Conservation (phyloP, 192 early-diverging fungal genomes). For the Polychytrium aggregatum region DNA sequence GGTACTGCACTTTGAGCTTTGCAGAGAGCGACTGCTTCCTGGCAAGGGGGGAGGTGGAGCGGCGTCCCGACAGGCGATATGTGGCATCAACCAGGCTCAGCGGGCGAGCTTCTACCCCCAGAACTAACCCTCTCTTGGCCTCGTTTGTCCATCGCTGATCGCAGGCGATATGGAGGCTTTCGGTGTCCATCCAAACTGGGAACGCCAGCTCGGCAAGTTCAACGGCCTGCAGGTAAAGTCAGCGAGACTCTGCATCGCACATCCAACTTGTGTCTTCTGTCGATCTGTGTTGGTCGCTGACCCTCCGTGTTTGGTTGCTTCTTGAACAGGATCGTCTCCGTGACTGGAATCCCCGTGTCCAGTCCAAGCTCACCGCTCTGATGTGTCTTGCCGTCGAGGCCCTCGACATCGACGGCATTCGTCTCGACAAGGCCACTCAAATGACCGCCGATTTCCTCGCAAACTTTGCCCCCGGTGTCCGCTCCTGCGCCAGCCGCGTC, state of each 20-base stretch:
- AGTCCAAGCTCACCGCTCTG: background rate
- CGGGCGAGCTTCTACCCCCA: too few relatives aligned
- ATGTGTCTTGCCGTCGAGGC: constrained; percentile 3
- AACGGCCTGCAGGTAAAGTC: constrained; percentile 3
- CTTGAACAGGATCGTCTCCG: constrained; percentile 5
- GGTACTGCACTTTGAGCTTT: too few relatives aligned
- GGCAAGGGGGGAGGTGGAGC: too few relatives aligned
- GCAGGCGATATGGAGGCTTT: constrained; percentile 10
- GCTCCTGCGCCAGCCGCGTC: background rate
- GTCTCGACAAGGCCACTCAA: constrained; percentile 6
- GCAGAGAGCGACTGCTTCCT: too few relatives aligned
- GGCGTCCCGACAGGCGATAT: too few relatives aligned
- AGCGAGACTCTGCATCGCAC: too few relatives aligned
- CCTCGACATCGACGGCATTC: constrained; percentile 8
- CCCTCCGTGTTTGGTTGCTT: too few relatives aligned
- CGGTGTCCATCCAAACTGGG: background rate
- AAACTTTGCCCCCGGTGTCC: background rate
- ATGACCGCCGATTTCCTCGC: background rate
- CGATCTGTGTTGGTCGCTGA: too few relatives aligned
- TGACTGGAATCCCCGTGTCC: constrained; percentile 3
- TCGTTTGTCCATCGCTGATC: too few relatives aligned
- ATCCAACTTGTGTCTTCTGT: too few relatives aligned
- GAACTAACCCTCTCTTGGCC: too few relatives aligned
- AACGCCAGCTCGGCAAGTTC: constrained; percentile 8
- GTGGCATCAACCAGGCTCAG: too few relatives aligned